Evolutionary conservation across 441 rosid genomes (phyloP).

Genomic region (Gossypium schwendimanii): DNA sequence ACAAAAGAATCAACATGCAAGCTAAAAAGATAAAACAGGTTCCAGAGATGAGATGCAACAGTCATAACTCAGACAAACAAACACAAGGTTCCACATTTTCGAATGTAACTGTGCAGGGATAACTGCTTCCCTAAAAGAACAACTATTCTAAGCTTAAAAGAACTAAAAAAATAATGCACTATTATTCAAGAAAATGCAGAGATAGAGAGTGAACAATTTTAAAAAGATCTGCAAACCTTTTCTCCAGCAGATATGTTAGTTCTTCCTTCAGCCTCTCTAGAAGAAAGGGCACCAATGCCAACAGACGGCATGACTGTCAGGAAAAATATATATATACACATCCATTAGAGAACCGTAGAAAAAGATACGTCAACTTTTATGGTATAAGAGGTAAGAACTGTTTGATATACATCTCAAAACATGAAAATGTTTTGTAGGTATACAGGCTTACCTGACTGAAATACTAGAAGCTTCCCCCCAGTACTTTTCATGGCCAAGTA

Average conservation of each 20-base stretch:
- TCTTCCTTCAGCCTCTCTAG: conserved; percentile 93
- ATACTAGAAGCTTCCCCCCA: conserved; percentile 90
- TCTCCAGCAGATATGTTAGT: conserved; percentile 74
- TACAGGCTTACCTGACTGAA: conserved; percentile 72
- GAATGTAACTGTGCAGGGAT: not conserved
- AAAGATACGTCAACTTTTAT: not conserved
- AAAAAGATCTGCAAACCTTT: conserved; percentile 41
- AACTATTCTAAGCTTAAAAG: not conserved
- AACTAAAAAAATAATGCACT: not conserved
- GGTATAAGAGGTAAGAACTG: not conserved
- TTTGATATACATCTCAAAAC: conserved; percentile 8
- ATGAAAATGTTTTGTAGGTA: not conserved
- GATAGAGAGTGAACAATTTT: not conserved
- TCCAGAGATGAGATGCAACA: not conserved
- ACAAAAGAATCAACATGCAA: not conserved
- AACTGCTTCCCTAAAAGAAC: not conserved
- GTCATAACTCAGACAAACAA: not conserved
- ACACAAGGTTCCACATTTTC: not conserved
- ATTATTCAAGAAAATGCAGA: not conserved
- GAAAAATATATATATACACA: not conserved
- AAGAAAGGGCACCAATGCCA: conserved; percentile 87
- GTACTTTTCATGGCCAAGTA: conserved; percentile 85
- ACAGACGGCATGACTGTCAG: conserved; percentile 71
- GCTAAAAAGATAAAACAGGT: conserved; percentile 1
- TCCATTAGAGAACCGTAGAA: conserved; percentile 15